Conservation (phyloP, 352 stramenopile species). For the Aphanomyces invadans region DNA sequence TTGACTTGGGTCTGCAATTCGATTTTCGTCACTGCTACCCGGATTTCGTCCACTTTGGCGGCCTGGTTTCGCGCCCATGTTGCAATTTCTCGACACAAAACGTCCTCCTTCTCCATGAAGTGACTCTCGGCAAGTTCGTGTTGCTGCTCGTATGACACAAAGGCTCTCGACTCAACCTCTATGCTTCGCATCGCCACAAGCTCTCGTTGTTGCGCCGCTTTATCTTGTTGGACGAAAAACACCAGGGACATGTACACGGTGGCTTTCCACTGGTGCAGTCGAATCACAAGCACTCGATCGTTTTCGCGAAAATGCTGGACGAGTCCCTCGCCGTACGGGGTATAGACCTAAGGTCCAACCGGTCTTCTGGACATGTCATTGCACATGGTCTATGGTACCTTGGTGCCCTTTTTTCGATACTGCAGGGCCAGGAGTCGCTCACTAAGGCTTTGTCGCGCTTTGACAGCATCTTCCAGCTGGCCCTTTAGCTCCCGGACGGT, state of each 20-base stretch:
- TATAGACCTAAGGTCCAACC: constrained; percentile 20
- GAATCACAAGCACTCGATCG: constrained; percentile 45
- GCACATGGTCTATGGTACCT: constrained; percentile 23
- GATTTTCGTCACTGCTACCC: background rate
- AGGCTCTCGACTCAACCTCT: background rate
- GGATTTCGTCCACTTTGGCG: background rate
- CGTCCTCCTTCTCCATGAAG: constrained; percentile 12
- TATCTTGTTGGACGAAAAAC: constrained; percentile 35
- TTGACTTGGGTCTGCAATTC: constrained; percentile 11
- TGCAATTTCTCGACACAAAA: constrained; percentile 7
- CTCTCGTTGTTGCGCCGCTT: constrained; percentile 46
- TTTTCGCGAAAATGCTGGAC: constrained; percentile 45
- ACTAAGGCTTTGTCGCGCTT: constrained; percentile 25
- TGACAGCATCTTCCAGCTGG: constrained; percentile 26
- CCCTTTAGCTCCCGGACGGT: constrained; percentile 24
- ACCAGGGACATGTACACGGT: constrained; percentile 44
- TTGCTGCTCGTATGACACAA: background rate
- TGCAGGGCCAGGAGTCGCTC: constrained; percentile 36
- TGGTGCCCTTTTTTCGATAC: constrained; percentile 33
- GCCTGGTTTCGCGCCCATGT: background rate
- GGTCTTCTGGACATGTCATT: background rate
- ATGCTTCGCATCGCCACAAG: constrained; percentile 33
- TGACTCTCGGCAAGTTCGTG: background rate
- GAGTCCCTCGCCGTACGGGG: constrained; percentile 40
- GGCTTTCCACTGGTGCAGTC: constrained; percentile 37